phyloP scores from a whole-genome alignment of 805 yeast genomes.

The Yarrowia sp. region DNA sequence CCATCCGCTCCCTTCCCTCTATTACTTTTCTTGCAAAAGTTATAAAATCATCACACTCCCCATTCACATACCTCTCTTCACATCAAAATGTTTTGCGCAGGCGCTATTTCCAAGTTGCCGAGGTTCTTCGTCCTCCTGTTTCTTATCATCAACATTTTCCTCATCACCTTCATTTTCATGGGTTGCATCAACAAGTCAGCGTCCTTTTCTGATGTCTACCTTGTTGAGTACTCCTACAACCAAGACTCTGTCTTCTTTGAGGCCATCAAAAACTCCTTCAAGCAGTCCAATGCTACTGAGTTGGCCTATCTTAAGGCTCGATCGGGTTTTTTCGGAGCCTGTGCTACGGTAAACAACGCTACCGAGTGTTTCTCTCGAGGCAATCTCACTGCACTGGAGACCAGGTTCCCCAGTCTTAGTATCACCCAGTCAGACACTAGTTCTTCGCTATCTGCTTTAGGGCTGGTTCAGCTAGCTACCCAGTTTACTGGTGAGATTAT shows the following conservation, averaged over 20 bases:
- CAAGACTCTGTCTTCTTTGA: slow-evolving; percentile 2
- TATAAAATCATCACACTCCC: not conserved
- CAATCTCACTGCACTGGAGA: slow-evolving; percentile 1
- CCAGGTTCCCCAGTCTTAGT: not conserved
- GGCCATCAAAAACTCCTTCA: not conserved
- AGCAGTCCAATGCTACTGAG: not conserved
- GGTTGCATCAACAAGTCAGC: not conserved
- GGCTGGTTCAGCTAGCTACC: slow-evolving; percentile 7
- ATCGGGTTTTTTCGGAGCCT: not conserved
- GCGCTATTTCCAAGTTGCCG: not conserved
- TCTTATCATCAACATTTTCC: slow-evolving; percentile 2
- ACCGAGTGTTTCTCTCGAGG: slow-evolving; percentile 3
- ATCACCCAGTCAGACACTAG: not conserved
- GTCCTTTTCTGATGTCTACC: not conserved
- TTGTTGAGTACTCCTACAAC: slow-evolving; percentile 11
- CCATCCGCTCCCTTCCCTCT: not conserved
- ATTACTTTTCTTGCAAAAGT: not conserved
- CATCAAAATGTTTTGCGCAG: not conserved
- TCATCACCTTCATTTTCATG: slow-evolving; percentile 1
- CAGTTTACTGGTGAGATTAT: slow-evolving; percentile 14
- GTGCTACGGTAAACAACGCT: not conserved
- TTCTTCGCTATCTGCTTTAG: not conserved
- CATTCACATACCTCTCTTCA: not conserved
- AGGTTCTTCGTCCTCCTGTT: slow-evolving; percentile 5
- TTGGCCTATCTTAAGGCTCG: not conserved